A percentile compares a stretch with the other conserved stretches of the same genome.
These are phyloP conservation scores for Chaetothyriales sp. DNA, from an alignment of 2,329 filamentous ascomycete genomes.

Conservation along the genomic window DNA sequence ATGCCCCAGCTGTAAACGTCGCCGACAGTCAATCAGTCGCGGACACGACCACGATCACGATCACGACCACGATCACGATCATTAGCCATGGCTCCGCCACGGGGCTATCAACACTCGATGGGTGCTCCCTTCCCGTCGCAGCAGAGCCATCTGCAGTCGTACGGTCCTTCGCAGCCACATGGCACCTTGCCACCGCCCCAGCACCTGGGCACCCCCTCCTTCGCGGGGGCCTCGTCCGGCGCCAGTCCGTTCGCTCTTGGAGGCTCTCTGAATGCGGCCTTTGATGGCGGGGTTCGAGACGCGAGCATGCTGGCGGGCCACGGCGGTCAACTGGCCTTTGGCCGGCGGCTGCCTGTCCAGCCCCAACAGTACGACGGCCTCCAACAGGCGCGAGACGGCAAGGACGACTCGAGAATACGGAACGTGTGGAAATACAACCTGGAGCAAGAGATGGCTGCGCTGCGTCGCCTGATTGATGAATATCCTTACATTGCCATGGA, in stretches of 20 bases:
- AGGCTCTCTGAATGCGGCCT: constrained; percentile 40
- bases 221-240: constrained; percentile 27
- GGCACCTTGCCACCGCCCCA: constrained; percentile 39
- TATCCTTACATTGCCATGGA: constrained; percentile 98
- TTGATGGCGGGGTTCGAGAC: constrained; percentile 31
- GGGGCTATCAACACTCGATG: constrained; percentile 40
- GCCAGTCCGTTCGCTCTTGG: constrained; percentile 15
- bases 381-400: constrained; percentile 17
- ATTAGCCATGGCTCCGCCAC: constrained; percentile 41
- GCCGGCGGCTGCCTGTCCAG: constrained; percentile 54
- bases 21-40: background rate
- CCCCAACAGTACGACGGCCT: constrained; percentile 34
- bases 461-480: constrained; percentile 71
- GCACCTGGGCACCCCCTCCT: constrained; percentile 55
- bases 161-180: constrained; percentile 29
- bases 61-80: background rate
- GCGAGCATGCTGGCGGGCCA: constrained; percentile 60
- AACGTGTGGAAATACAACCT: constrained; percentile 94
- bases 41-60: background rate
- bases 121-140: constrained; percentile 42
- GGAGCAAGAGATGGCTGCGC: constrained; percentile 71
- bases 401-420: constrained; percentile 64
- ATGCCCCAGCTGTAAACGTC: constrained; percentile 1
- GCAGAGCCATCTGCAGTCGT: constrained; percentile 32
- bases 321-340: constrained; percentile 75